Base-by-base conservation (phyloP, 2,329 filamentous ascomycete species). In the Periconia macrospinosa region DNA sequence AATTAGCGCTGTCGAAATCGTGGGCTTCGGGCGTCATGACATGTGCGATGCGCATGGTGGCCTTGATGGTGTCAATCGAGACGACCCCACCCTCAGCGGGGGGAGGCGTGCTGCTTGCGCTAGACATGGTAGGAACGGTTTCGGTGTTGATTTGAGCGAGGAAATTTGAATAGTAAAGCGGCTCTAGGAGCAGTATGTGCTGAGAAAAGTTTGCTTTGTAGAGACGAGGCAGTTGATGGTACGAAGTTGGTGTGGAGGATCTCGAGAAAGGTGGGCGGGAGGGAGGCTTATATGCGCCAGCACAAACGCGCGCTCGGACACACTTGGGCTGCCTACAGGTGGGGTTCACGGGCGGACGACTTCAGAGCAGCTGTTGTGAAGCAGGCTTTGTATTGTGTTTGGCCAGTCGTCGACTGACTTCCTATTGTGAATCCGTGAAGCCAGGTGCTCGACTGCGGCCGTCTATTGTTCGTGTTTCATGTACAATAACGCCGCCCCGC, bases 191-290 rank as follows among this genome's bases (percentile, higher is more conserved):
- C 15, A 44, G 41, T 23, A 27, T 41, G 33, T 47, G 15, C 30
- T 35, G 23, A 35, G 41, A n/a, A 23, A 18, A 27, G 42, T 33
- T 48, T 30, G 30, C 41, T 49, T 37, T 37, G 33, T 14, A 37
- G 33, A 37, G 33, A 37, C 33, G 15, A 42, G 30, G 20, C 18
- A 49, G 33, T 27, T 49, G 53, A 49, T 30, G 47, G 49, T 46
- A 50, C 15, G 33, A 41, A 47, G 51, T 43, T 41, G 52, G 55
- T 55, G 20, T 23, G 15, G 42, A 45, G 57, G 47, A 56, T 70
- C 64, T 68, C 46, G 64, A 67, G 55, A 56, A 46, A 63, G 62
- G 61, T 66, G 59, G 53, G 68, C 60, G 55, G 53, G 56, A 61
- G 17, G 18, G 44, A n/a, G 33, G 11, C 58, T 59, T 64, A 61